These are phyloP conservation scores for Aspergillus brasiliensis DNA, from an alignment of 2,329 filamentous ascomycete species.

Conservation along the genomic window DNA sequence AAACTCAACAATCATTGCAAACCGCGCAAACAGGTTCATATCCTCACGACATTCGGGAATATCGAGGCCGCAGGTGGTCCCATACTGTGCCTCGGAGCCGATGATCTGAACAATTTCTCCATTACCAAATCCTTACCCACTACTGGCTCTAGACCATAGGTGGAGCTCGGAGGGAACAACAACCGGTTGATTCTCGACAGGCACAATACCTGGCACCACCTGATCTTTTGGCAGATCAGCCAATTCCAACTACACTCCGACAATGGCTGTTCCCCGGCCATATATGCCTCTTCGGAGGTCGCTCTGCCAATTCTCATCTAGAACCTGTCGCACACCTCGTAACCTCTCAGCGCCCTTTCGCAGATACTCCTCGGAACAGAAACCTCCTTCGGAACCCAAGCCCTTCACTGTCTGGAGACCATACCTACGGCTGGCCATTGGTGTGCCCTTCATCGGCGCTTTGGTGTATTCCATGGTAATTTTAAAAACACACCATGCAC, in stretches of 20 bases:
- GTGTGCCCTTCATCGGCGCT: conserved; percentile 51
- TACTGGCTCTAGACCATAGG: conserved; percentile 2
- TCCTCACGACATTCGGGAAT: conserved; percentile 5
- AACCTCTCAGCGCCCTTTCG: conserved; percentile 24
- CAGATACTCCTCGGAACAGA: conserved; percentile 30
- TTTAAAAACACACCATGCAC: background rate
- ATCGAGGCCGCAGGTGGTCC: conserved; percentile 19
- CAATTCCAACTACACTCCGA: conserved; percentile 18
- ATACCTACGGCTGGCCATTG: conserved; percentile 52
- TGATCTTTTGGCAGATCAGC: conserved; percentile 20
- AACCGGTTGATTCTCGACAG: background rate
- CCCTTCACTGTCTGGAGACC: conserved; percentile 47
- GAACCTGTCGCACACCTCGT: conserved; percentile 24
- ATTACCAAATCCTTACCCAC: background rate
- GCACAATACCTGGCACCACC: conserved; percentile 14
- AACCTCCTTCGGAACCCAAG: conserved; percentile 21
- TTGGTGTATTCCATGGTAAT: conserved; percentile 57
- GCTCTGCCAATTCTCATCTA: conserved; percentile 28
- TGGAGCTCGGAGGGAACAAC: conserved; percentile 11
- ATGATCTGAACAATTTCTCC: background rate
- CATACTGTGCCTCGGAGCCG: conserved; percentile 15
- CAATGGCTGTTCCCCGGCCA: conserved; percentile 37
- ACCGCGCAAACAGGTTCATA: conserved; percentile 14
- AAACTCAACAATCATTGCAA: conserved; percentile 19
- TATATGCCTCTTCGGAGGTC: conserved; percentile 39